A percentile compares a stretch with the other conserved stretches of the same genome.
phyloP scores from a whole-genome alignment of 208 protist genomes.

The Acanthamoeba pearcei region DNA sequence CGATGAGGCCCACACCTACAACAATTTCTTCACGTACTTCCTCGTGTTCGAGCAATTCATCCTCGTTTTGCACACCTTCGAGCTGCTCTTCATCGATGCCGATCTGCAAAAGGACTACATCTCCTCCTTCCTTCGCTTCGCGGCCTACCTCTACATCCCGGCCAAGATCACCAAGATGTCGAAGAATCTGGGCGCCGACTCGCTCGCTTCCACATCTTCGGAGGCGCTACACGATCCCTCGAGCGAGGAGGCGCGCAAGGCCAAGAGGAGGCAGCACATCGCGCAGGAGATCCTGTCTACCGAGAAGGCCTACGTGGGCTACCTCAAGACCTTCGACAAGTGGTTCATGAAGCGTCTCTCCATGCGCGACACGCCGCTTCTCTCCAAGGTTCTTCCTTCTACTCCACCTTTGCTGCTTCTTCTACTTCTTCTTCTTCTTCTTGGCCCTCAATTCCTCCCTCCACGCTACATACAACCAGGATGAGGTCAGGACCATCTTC shows the following conservation, averaged over 20 bases:
- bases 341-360: conserved; percentile 65
- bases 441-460: neutral
- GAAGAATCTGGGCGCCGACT: neutral
- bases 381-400: conserved; percentile 40
- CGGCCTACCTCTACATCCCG: conserved; percentile 37
- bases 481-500: conserved; percentile 58
- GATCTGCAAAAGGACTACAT: conserved; percentile 48
- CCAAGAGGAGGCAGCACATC: conserved; percentile 33
- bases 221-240: neutral
- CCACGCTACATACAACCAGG: neutral
- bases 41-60: conserved; percentile 53
- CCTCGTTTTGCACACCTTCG: conserved; percentile 49
- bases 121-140: conserved; percentile 24
- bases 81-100: conserved; percentile 54
- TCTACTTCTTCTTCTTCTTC: neutral
- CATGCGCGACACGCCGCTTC: conserved; percentile 35
- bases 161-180: conserved; percentile 60
- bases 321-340: conserved; percentile 71
- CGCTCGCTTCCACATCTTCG: neutral
- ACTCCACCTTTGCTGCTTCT: neutral
- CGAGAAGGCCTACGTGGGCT: conserved; percentile 59
- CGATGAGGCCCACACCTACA: neutral
- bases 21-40: conserved; percentile 62
- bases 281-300: conserved; percentile 67
- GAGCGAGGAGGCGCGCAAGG: conserved; percentile 29